Conservation (phyloP, 371 early-diverging fungal species). For the Haplosporangium sp. region DNA sequence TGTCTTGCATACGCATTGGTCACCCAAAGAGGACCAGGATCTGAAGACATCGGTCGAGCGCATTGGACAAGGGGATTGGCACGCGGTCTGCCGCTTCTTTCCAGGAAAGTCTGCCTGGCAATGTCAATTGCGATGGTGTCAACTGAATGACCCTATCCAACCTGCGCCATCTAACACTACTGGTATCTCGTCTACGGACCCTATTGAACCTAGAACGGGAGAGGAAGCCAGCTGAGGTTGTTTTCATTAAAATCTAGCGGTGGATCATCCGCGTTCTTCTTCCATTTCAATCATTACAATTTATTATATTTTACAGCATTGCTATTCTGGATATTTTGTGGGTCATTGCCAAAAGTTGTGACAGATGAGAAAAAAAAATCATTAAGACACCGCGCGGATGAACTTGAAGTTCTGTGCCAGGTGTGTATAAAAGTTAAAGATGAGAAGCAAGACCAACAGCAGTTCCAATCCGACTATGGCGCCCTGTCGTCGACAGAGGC, state of each 20-base stretch:
- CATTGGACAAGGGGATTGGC: slow-evolving; percentile 32
- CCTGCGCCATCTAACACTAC: background rate
- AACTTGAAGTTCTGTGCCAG: slow-evolving; percentile 50
- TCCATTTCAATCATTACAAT: too few species aligned
- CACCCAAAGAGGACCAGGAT: slow-evolving; percentile 38
- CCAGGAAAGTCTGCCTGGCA: slow-evolving; percentile 49
- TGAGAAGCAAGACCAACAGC: slow-evolving; percentile 41
- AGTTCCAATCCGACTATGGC: slow-evolving; percentile 53
- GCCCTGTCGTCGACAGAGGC: slow-evolving; percentile 47
- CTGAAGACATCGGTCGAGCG: slow-evolving; percentile 16
- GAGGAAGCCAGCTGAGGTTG: background rate
- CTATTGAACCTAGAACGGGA: too few species aligned
- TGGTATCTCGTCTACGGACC: background rate
- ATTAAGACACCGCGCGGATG: slow-evolving; percentile 40
- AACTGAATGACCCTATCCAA: slow-evolving; percentile 30
- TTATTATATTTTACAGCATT: too few species aligned
- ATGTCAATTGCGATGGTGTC: slow-evolving; percentile 54
- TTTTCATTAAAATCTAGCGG: background rate
- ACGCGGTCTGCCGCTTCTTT: slow-evolving; percentile 34
- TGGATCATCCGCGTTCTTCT: too few species aligned
- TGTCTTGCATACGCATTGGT: slow-evolving; percentile 39
- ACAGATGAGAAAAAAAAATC: background rate
- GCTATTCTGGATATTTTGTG: too few species aligned
- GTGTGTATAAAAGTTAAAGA: slow-evolving; percentile 54
- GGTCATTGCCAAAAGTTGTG: too few species aligned